These are phyloP conservation scores for Escovopsis weberi DNA, from an alignment of 2,329 filamentous ascomycete species.

Conservation along the genomic window DNA sequence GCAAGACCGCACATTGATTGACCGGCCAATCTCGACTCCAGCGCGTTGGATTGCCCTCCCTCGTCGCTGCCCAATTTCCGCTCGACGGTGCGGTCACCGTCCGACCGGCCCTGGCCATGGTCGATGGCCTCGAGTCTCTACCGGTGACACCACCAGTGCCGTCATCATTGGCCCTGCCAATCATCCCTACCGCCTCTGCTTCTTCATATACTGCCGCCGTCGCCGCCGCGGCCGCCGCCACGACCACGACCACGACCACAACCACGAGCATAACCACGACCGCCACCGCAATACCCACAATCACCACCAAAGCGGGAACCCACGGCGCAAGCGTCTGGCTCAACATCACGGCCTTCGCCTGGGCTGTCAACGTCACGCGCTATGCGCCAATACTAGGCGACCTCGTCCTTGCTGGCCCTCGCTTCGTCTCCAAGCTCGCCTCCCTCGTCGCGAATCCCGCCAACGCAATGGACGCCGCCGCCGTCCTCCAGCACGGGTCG, in stretches of 20 bases:
- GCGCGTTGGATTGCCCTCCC: background rate
- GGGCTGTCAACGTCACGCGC: slow-evolving; percentile 44
- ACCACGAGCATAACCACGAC: too few relatives aligned
- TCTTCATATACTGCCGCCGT: too few relatives aligned
- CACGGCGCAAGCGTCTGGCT: slow-evolving; percentile 23
- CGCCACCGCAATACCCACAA: background rate
- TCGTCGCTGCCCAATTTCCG: background rate
- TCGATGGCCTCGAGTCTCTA: slow-evolving; percentile 3
- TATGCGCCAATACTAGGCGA: slow-evolving; percentile 53
- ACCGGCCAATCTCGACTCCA: too few relatives aligned
- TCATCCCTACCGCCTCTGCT: too few relatives aligned
- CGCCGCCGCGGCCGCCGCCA: too few relatives aligned
- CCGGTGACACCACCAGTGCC: background rate
- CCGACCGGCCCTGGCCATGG: slow-evolving; percentile 6
- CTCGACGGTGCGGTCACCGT: slow-evolving; percentile 3
- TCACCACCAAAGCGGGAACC: background rate
- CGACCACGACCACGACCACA: too few relatives aligned
- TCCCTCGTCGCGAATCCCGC: slow-evolving; percentile 38
- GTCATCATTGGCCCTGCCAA: slow-evolving; percentile 4
- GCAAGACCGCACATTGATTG: too few relatives aligned
- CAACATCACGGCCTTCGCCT: slow-evolving; percentile 32
- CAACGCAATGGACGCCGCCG: slow-evolving; percentile 45
- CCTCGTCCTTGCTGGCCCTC: slow-evolving; percentile 52
- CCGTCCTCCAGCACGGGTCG: slow-evolving; percentile 18
- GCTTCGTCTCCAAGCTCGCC: slow-evolving; percentile 54